phyloP scores from a whole-genome alignment of 2,329 filamentous ascomycete genomes.

The Colletotrichum godetiae region DNA sequence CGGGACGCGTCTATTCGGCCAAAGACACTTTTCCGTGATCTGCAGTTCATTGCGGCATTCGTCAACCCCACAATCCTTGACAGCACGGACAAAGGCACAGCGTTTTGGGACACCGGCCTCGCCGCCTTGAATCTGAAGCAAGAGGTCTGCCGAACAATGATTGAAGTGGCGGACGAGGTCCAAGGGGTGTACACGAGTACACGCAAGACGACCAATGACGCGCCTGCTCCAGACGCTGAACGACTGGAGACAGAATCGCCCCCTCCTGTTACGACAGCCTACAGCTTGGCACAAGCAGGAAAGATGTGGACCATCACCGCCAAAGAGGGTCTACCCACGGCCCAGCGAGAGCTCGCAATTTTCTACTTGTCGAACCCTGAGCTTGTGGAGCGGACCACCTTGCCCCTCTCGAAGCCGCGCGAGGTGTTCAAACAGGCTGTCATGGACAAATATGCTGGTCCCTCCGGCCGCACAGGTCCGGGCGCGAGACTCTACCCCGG shows the following conservation, averaged over 20 bases:
- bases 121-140: conserved; percentile 90
- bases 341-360: conserved; percentile 91
- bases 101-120: conserved; percentile 90
- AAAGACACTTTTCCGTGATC: conserved; percentile 82
- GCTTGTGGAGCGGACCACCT: conserved; percentile 80
- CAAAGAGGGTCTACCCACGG: conserved; percentile 88
- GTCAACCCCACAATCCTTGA: conserved; percentile 71
- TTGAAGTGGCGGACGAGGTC: conserved; percentile 69
- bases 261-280: conserved; percentile 66
- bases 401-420: conserved; percentile 84
- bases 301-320: conserved; percentile 93
- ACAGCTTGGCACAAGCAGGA: conserved; percentile 83
- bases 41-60: conserved; percentile 79
- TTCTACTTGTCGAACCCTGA: conserved; percentile 95
- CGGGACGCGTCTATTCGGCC: conserved; percentile 77
- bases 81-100: conserved; percentile 74
- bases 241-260: conserved; percentile 45
- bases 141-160: conserved; percentile 85
- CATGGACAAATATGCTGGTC: conserved; percentile 74
- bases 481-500: conserved; percentile 37
- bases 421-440: conserved; percentile 93
- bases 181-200: conserved; percentile 72
- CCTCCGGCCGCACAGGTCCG: conserved; percentile 36
- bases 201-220: conserved; percentile 58
- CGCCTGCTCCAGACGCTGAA: conserved; percentile 38